A percentile compares a stretch with the other conserved stretches of the same genome.
phyloP scores from a whole-genome alignment of 495 filamentous ascomycete species.

The Lichenothelia convexa region DNA sequence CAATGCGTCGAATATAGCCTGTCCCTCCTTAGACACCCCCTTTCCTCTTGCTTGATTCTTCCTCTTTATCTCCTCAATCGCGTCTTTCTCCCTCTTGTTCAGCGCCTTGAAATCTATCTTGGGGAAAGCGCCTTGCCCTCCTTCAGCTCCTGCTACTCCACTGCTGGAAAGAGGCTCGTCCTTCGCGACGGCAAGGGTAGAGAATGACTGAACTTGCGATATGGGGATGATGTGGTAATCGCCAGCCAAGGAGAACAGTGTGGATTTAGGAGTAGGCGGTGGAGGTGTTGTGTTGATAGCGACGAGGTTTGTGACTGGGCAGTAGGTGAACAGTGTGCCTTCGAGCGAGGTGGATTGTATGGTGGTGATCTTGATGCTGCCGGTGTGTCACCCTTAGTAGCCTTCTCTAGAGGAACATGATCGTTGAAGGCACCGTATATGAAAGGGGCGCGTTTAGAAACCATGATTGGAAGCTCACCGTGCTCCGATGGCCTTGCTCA shows the following conservation, averaged over 20 bases:
- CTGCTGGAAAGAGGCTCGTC: constrained; percentile 11
- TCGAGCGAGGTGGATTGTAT: constrained; percentile 34
- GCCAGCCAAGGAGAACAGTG: constrained; percentile 26
- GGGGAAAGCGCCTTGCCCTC: constrained; percentile 22
- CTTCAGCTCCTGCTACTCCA: constrained; percentile 7
- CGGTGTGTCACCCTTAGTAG: neutral
- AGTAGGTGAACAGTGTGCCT: constrained; percentile 49
- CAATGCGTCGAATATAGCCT: constrained; percentile 52
- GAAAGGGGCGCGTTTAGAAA: neutral
- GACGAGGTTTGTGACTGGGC: constrained; percentile 45
- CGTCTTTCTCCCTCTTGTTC: constrained; percentile 33
- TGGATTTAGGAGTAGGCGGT: constrained; percentile 19
- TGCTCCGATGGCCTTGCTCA: constrained; percentile 22
- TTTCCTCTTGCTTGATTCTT: constrained; percentile 36
- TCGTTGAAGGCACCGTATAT: neutral
- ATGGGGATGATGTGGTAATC: constrained; percentile 48
- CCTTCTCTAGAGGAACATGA: neutral
- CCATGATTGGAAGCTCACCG: constrained; percentile 11
- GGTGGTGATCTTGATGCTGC: constrained; percentile 43
- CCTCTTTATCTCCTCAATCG: constrained; percentile 34
- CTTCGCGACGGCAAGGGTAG: constrained; percentile 26
- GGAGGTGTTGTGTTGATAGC: constrained; percentile 34
- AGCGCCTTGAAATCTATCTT: constrained; percentile 35
- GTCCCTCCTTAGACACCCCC: constrained; percentile 44
- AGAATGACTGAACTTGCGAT: constrained; percentile 42